phyloP scores from a whole-genome alignment of 1,284 basidiomycete species.

The Trichosporon ovoides region DNA sequence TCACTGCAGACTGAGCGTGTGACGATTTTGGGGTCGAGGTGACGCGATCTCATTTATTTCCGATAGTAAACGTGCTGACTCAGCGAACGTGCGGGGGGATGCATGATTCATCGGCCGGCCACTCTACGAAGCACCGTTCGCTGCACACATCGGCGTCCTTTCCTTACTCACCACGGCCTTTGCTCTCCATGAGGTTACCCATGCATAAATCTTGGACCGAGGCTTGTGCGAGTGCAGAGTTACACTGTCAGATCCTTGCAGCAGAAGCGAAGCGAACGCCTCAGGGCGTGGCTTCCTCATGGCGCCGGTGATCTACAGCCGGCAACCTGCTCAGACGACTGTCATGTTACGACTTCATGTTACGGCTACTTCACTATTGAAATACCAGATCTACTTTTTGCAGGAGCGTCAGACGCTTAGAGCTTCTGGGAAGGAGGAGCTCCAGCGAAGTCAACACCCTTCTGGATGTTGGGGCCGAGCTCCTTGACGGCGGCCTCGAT shows the following conservation, averaged over 20 bases:
- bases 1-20: background rate
- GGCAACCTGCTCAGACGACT: no score
- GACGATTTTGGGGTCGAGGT: slow-evolving; percentile 3
- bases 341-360: background rate
- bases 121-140: background rate
- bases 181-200: no score
- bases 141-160: no score
- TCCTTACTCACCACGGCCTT: no score
- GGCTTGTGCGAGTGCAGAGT: no score
- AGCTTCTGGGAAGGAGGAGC: slow-evolving; percentile 44
- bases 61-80: slow-evolving; percentile 4
- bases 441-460: slow-evolving; percentile 48
- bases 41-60: slow-evolving; percentile 4
- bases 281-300: no score
- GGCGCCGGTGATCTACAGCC: no score
- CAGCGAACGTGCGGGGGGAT: no score
- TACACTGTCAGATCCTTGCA: no score
- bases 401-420: slow-evolving; percentile 26
- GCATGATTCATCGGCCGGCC: background rate
- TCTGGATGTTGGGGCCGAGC: slow-evolving; percentile 54
- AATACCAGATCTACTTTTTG: slow-evolving; percentile 3
- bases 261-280: no score
- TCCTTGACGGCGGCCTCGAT: slow-evolving; percentile 53
- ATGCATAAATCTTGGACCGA: no score
- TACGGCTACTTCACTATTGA: background rate